These are phyloP conservation scores for Theileria luwenshuni DNA, from an alignment of 169 alveolate genomes.

Conservation along the genomic window DNA sequence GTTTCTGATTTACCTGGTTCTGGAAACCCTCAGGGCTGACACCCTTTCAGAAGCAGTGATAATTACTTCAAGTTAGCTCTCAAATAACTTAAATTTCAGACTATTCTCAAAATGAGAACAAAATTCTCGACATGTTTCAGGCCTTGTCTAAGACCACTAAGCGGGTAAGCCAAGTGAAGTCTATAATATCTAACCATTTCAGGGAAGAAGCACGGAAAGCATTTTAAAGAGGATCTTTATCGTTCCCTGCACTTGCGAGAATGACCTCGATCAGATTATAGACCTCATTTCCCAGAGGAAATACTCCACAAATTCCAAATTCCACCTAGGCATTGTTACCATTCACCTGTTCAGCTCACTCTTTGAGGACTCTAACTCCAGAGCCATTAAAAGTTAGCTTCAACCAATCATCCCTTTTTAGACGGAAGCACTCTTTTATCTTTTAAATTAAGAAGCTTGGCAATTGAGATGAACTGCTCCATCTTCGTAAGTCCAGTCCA, in stretches of 20 bases:
- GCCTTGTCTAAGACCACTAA: background rate
- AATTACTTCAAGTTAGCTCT: conserved; percentile 41
- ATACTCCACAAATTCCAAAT: background rate
- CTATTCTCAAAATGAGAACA: conserved; percentile 40
- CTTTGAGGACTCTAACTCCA: conserved; percentile 12
- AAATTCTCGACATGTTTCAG: background rate
- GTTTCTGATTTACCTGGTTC: conserved; percentile 28
- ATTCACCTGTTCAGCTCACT: conserved; percentile 27
- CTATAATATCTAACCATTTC: background rate
- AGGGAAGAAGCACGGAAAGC: conserved; percentile 30
- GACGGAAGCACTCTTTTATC: background rate
- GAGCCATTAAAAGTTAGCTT: conserved; percentile 3
- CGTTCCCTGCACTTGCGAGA: conserved; percentile 16
- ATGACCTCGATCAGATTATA: conserved; percentile 20
- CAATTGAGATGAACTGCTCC: conserved; percentile 15
- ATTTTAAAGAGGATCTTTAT: conserved; percentile 31
- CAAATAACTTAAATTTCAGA: conserved; percentile 1
- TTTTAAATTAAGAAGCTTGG: background rate
- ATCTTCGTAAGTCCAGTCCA: background rate
- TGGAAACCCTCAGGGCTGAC: conserved; percentile 30
- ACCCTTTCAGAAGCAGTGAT: conserved; percentile 32
- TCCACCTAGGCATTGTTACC: conserved; percentile 1
- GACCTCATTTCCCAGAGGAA: conserved; percentile 6
- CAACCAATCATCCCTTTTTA: background rate
- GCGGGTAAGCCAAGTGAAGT: background rate